phyloP scores from a whole-genome alignment of 2,329 filamentous ascomycete species.

The Bipolaris oryzae region DNA sequence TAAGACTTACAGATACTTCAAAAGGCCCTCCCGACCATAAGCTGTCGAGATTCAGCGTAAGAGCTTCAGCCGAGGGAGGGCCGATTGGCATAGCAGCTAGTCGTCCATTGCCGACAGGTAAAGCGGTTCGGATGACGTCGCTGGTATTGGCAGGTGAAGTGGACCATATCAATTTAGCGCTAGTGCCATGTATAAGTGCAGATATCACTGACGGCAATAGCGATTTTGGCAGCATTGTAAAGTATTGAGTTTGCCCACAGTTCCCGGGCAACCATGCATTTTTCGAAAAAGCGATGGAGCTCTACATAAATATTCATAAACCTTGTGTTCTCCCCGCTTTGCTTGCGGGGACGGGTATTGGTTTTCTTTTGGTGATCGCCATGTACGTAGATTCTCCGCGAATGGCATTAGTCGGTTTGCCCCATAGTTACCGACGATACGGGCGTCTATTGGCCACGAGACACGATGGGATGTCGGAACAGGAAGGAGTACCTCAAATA shows the following conservation, averaged over 20 bases:
- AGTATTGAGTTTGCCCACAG: not conserved
- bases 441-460: not conserved
- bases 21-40: conserved; percentile 61
- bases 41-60: conserved; percentile 57
- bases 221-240: not conserved
- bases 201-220: not conserved
- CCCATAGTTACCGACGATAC: not conserved
- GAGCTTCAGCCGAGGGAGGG: conserved; percentile 49
- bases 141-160: conserved; percentile 23
- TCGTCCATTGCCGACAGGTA: conserved; percentile 58
- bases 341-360: not conserved
- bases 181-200: not conserved
- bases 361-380: conserved; percentile 4
- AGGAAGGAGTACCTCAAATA: not conserved
- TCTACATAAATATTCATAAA: not conserved
- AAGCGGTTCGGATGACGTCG: conserved; percentile 40
- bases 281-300: not conserved
- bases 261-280: not conserved
- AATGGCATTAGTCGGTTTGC: not conserved
- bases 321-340: not conserved
- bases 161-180: conserved; percentile 31
- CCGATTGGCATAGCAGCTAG: conserved; percentile 57
- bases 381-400: conserved; percentile 13
- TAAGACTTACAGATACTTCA: conserved; percentile 44
- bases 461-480: not conserved